Conservation (phyloP, 2,329 filamentous ascomycete species). For the Onygenales sp. region DNA sequence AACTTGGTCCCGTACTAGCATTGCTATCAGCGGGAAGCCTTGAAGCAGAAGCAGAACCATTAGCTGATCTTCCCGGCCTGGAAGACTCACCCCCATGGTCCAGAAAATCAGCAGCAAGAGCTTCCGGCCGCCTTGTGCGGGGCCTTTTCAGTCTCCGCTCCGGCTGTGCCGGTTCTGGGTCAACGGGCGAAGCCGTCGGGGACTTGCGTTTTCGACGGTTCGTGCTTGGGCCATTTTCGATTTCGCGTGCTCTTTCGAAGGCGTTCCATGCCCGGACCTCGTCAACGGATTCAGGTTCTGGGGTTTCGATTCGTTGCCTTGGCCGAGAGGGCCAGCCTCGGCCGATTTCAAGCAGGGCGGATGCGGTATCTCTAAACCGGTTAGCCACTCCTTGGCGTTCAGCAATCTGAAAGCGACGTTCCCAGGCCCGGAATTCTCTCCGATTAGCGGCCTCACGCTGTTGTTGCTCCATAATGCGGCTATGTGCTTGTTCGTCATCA, state of each 20-base stretch:
- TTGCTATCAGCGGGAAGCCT: conserved; percentile 7
- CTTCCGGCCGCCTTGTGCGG: conserved; percentile 60
- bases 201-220: conserved; percentile 65
- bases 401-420: conserved; percentile 73
- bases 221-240: conserved; percentile 38
- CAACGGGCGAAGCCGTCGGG: conserved; percentile 59
- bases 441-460: conserved; percentile 41
- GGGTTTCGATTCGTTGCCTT: conserved; percentile 30
- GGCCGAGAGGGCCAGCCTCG: conserved; percentile 32
- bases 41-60: conserved; percentile 16
- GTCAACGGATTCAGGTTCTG: conserved; percentile 63
- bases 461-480: conserved; percentile 47
- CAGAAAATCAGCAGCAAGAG: conserved; percentile 34
- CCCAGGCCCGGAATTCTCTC: conserved; percentile 61
- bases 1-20: conserved; percentile 55
- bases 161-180: conserved; percentile 56
- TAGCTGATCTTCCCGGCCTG: conserved; percentile 21
- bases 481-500: conserved; percentile 56
- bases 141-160: conserved; percentile 82
- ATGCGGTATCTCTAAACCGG: conserved; percentile 60
- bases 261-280: conserved; percentile 83
- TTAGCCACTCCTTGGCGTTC: conserved; percentile 66
- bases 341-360: conserved; percentile 48
- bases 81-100: conserved; percentile 27
- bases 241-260: conserved; percentile 73